These are phyloP conservation scores for Pseudofabraea citricarpa DNA, from an alignment of 2,329 filamentous ascomycete species.

Conservation along the genomic window DNA sequence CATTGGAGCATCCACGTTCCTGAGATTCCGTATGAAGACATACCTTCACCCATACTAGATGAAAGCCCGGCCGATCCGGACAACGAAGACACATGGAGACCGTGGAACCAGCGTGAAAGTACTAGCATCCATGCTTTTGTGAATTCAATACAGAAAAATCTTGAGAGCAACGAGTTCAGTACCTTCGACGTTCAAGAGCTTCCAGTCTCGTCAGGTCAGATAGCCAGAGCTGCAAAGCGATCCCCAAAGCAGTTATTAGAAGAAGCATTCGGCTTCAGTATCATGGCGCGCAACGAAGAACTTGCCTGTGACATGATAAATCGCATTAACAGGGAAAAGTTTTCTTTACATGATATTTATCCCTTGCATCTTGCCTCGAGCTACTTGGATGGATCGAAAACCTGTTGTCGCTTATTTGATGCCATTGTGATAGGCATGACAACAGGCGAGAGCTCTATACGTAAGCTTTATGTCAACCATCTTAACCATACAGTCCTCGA, in stretches of 20 bases:
- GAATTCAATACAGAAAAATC: neutral
- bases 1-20: too few relatives aligned
- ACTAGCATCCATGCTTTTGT: slow-evolving; percentile 2
- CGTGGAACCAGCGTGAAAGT: too few relatives aligned
- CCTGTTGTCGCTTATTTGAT: slow-evolving; percentile 27
- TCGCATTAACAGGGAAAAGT: neutral
- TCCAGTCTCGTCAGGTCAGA: slow-evolving; percentile 18
- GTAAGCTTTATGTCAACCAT: slow-evolving; percentile 19
- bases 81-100: too few relatives aligned
- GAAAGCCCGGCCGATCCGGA: too few relatives aligned
- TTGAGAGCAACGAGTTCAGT: slow-evolving; percentile 11
- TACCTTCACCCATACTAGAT: too few relatives aligned
- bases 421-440: neutral
- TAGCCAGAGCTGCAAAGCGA: slow-evolving; percentile 15
- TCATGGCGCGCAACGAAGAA: slow-evolving; percentile 21
- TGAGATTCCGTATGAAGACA: too few relatives aligned
- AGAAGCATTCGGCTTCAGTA: slow-evolving; percentile 23
- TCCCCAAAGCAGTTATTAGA: slow-evolving; percentile 18
- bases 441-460: neutral
- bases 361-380: slow-evolving; percentile 32
- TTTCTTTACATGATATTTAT: slow-evolving; percentile 12
- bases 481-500: slow-evolving; percentile 35
- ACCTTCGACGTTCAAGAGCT: slow-evolving; percentile 9
- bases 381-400: slow-evolving; percentile 30
- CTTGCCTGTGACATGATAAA: slow-evolving; percentile 10